These are phyloP conservation scores for Aspergillus sparsus DNA, from an alignment of 495 filamentous ascomycete species.

Conservation along the genomic window DNA sequence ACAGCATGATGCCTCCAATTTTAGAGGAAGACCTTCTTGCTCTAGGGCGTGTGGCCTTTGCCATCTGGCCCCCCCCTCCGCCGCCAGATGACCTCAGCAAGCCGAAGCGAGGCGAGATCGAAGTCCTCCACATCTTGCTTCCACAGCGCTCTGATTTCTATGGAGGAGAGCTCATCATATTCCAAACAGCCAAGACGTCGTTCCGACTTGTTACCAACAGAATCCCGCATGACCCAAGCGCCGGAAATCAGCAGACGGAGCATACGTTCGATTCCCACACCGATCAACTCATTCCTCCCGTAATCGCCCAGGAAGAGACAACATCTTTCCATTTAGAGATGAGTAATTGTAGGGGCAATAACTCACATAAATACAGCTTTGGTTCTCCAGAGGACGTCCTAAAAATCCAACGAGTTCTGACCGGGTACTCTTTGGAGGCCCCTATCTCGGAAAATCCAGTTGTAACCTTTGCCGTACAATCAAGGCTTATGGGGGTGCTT, in stretches of 20 bases:
- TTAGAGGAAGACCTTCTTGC: not conserved
- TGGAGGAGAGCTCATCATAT: not conserved
- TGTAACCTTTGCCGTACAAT: not conserved
- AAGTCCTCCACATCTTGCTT: not conserved
- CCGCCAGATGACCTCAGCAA: not conserved
- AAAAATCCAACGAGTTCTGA: not conserved
- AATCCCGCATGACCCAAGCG: not conserved
- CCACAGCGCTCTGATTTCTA: not conserved
- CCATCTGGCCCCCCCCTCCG: not conserved
- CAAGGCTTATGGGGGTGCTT: not conserved
- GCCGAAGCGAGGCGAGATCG: not conserved
- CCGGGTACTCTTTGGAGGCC: not conserved
- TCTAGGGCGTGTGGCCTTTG: not conserved
- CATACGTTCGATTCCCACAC: not conserved
- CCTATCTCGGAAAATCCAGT: not conserved
- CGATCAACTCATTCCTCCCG: not conserved
- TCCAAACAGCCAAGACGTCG: not conserved
- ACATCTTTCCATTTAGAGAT: not conserved
- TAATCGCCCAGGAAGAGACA: not conserved
- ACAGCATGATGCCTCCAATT: not conserved
- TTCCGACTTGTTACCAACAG: not conserved
- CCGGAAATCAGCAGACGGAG: not conserved
- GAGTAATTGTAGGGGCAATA: not conserved
- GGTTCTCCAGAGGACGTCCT: not conserved
- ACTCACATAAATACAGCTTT: not conserved